A percentile compares a stretch with the other conserved stretches of the same genome.
Evolutionary conservation across 257 asterid genomes (phyloP).

Genomic region (Penstemon barbatus): DNA sequence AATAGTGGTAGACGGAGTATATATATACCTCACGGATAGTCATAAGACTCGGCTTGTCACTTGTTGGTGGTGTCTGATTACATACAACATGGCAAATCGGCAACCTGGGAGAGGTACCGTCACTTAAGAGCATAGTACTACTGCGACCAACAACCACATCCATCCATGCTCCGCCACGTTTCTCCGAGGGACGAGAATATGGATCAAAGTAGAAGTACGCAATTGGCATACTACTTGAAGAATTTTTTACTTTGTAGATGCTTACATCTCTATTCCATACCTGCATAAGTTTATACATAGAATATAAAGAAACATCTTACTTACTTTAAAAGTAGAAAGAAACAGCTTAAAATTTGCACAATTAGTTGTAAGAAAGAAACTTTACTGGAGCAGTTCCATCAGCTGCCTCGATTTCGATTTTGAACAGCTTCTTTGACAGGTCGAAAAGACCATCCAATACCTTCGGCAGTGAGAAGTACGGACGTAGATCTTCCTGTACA

Average conservation of each 20-base stretch:
- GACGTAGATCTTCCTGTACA: slow-evolving; percentile 80
- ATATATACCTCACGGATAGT: slow-evolving; percentile 70
- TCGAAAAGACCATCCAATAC: slow-evolving; percentile 80
- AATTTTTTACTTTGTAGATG: slow-evolving; percentile 63
- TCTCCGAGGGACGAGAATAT: slow-evolving; percentile 85
- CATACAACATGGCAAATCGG: slow-evolving; percentile 79
- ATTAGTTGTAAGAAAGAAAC: neutral
- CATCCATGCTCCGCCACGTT: slow-evolving; percentile 89
- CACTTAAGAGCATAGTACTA: slow-evolving; percentile 46
- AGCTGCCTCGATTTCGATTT: slow-evolving; percentile 59
- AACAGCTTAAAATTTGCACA: too few relatives aligned
- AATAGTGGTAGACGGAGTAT: neutral
- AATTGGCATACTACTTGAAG: slow-evolving; percentile 40
- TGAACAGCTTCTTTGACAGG: slow-evolving; percentile 67
- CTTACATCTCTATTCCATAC: slow-evolving; percentile 75
- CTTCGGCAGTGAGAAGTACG: slow-evolving; percentile 76
- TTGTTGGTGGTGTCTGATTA: slow-evolving; percentile 79
- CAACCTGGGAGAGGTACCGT: slow-evolving; percentile 50
- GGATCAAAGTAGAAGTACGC: slow-evolving; percentile 90
- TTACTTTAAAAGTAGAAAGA: too few relatives aligned
- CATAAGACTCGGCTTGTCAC: slow-evolving; percentile 81
- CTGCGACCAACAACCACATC: slow-evolving; percentile 70
- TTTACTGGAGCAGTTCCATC: slow-evolving; percentile 76
- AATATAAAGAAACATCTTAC: too few relatives aligned
- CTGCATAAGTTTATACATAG: too few relatives aligned